Base-by-base conservation (phyloP, 192 early-diverging fungal species). In the Ramicandelaber brevisporus region DNA sequence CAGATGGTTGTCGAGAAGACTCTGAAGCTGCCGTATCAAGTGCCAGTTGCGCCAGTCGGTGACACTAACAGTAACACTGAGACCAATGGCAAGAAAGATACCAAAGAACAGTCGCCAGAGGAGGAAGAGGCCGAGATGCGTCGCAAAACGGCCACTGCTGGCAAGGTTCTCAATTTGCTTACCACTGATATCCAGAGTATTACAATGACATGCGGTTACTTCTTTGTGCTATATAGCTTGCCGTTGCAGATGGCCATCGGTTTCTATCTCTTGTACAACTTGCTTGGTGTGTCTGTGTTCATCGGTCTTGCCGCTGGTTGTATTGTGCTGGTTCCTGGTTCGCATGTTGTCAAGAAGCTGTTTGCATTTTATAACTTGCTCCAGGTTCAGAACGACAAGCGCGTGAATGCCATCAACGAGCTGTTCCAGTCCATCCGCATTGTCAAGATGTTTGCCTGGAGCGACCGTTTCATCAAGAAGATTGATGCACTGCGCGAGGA, bases 371-470 rank as follows among this genome's bases (percentile, higher is more conserved):
- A 63, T 12, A 46, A 57, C 26, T 46, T 44, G 27, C 38, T 53
- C 53, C 65, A 82, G 37, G 42, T 50, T n/a, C 44, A 42, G 13
- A 52, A 56, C 29, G 87, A 92, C 46, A 68, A 75, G 40, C 65
- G 87, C 12, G 52, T 92, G 22, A 65, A 67, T 11, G 54, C 68
- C 38, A 65, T 80, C 26, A 88, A 78, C 22, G 85, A 96, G 48
- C 55, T 83, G 37, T 53, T 89, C 26, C 61, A 80, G 50, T 84
- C 79, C 21, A 90, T 97, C 23, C 63, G 82, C 12, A 78, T 92
- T 14, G 70, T 97, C 34, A 97, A 97, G 45, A 65, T 93, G 33
- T 81, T 81, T 54, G 76, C 69, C 16, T 85, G 80, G 80, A 68
- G 79, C 46, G 33, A 55, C 25, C 53, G 63, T 29, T 84, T 95